Evolutionary conservation across 805 yeast species (phyloP).

Genomic region (Wickerhamomyces strasburgensis): DNA sequence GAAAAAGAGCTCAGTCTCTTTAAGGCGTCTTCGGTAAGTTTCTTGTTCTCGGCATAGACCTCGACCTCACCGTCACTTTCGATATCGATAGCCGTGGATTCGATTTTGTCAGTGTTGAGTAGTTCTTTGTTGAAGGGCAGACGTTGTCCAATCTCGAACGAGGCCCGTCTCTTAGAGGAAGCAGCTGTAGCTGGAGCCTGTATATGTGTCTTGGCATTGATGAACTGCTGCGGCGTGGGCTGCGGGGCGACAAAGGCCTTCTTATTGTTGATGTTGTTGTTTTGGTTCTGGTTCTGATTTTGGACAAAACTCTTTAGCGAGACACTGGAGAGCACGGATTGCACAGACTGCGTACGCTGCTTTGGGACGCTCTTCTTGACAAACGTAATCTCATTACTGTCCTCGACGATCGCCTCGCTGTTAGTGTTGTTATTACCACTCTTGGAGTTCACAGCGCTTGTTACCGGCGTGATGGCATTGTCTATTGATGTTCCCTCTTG

Average conservation of each 20-base stretch:
- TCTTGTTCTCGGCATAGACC: conserved; percentile 28
- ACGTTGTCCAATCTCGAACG: conserved; percentile 27
- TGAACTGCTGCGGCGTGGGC: conserved; percentile 20
- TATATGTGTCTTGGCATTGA: conserved; percentile 31
- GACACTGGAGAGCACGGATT: conserved; percentile 48
- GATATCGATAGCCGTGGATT: conserved; percentile 10
- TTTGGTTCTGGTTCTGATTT: conserved; percentile 1
- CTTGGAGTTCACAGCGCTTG: background rate
- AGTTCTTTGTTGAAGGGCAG: conserved; percentile 33
- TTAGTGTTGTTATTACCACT: background rate
- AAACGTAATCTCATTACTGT: conserved; percentile 60
- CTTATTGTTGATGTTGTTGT: background rate
- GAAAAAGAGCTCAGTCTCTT: conserved; percentile 30
- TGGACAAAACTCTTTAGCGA: conserved; percentile 50
- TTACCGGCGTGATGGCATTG: conserved; percentile 1
- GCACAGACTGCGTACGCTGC: conserved; percentile 34
- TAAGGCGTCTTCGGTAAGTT: conserved; percentile 36
- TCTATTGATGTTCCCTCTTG: background rate
- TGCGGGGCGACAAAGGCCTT: conserved; percentile 4
- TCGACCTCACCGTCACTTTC: conserved; percentile 21
- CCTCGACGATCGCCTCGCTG: conserved; percentile 38
- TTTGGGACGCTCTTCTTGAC: conserved; percentile 60
- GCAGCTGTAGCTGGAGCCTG: conserved; percentile 38
- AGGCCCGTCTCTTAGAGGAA: conserved; percentile 28
- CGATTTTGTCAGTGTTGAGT: conserved; percentile 19